Evolutionary conservation across 2,329 filamentous ascomycete species (phyloP), one percentile per base, ranked within the genome.

Genomic region (Fusarium veterinarium): DNA sequence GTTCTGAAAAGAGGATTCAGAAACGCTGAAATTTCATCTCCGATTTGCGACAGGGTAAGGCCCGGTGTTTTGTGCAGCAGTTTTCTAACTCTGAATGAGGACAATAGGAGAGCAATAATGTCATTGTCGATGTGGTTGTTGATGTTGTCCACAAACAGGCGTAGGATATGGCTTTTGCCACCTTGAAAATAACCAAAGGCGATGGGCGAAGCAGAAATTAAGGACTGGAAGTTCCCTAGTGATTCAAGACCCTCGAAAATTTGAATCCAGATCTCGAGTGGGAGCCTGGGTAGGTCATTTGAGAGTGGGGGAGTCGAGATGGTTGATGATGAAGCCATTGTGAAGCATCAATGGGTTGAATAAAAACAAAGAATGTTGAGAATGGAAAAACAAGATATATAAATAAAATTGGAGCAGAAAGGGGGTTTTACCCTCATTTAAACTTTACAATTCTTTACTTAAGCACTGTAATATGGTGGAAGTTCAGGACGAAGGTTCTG

Each of bases 331-430:
- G 33, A 28, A 28, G 17, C 23, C 49, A 30, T 38, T 7, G n/a
- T 25, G 31, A 35, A 35, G 48, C 11, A 10, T 14, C 5, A 3
- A 51, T 8, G 6, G n/a, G n/a, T 11, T 33, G 46, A 3, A 17
- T 0, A 3, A 12, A 8, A 23, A 14, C 19, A 20, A 25, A 5
- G 23, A 14, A 8, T 20, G 8, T 8, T 23, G 23, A 20, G 11
- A 25, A 19, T 35, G 9, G 6, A 25, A 51, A 25, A 19, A 30
- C 3, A 0, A 51, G 25, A 14, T 8, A 17, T 17, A 19, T 19
- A 19, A 31, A 17, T 17, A n/a, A 5, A 17, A 30, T 13, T 48
- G 14, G 4, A 31, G 7, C 10, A n/a, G 28, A 25, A 12, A 5
- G 42, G 5, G 14, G 28, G 1, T n/a, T 48, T 48, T 48, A 17